Percentiles rank a stretch among this genome's conserved stretches.
Evolutionary conservation across 2,329 filamentous ascomycete species (phyloP).

Genomic region (Monilinia vaccinii-corymbosi): DNA sequence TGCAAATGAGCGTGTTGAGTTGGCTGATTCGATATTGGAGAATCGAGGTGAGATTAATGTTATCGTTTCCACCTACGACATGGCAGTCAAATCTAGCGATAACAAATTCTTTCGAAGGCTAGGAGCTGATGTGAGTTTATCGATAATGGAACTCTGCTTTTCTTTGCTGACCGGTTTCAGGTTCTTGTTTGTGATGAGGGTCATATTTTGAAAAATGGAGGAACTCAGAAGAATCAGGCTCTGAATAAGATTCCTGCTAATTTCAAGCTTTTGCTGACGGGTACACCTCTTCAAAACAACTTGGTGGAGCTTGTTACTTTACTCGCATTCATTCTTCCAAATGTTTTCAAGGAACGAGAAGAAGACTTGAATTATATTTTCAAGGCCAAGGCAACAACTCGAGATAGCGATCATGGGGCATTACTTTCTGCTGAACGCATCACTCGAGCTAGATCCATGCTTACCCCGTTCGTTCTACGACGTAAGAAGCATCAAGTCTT

Average conservation of each 20-base stretch:
- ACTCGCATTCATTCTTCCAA: constrained; percentile 86
- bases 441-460: constrained; percentile 76
- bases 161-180: constrained; percentile 17
- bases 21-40: constrained; percentile 57
- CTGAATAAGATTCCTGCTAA: constrained; percentile 66
- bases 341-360: constrained; percentile 67
- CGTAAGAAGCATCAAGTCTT: constrained; percentile 90
- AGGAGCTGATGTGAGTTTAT: constrained; percentile 37
- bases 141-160: neutral
- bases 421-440: constrained; percentile 84
- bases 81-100: constrained; percentile 49
- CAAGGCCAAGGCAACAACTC: constrained; percentile 80
- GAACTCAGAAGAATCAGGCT: constrained; percentile 71
- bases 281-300: constrained; percentile 92
- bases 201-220: constrained; percentile 83
- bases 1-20: constrained; percentile 56
- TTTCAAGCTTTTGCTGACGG: constrained; percentile 82
- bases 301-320: constrained; percentile 84
- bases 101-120: constrained; percentile 52
- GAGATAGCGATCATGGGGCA: constrained; percentile 69
- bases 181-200: constrained; percentile 78
- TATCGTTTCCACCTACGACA: constrained; percentile 63
- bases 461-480: constrained; percentile 90
- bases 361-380: constrained; percentile 82
- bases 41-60: constrained; percentile 60